phyloP scores from a whole-genome alignment of 1,284 basidiomycete genomes.

The Sanghuangporus sanghuang region DNA sequence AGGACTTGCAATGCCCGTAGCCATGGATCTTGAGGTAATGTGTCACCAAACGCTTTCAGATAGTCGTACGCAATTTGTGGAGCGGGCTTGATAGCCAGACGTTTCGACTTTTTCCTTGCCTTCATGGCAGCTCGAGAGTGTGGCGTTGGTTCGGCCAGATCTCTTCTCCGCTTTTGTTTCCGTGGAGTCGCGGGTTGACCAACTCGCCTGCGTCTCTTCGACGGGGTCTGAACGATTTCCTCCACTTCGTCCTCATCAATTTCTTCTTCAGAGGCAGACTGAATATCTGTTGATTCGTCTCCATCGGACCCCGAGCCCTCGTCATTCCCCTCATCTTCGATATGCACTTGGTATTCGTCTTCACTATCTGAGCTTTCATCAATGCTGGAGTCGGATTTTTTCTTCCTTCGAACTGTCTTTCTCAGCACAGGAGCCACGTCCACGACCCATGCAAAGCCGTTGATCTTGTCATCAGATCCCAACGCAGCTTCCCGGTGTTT shows the following conservation, averaged over 20 bases:
- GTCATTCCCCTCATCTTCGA: constrained; percentile 19
- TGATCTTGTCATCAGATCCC: constrained; percentile 18
- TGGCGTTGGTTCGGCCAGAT: constrained; percentile 54
- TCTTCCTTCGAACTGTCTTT: neutral
- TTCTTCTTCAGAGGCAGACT: constrained; percentile 16
- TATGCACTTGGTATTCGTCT: constrained; percentile 14
- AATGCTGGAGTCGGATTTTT: neutral
- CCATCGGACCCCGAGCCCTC: neutral
- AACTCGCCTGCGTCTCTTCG: constrained; percentile 26
- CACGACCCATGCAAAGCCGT: constrained; percentile 6
- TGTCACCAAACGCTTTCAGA: constrained; percentile 31
- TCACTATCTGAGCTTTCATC: constrained; percentile 15
- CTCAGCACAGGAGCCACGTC: neutral
- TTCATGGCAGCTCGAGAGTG: constrained; percentile 59
- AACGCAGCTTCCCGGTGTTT: constrained; percentile 38
- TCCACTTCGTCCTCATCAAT: constrained; percentile 15
- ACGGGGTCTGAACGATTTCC: constrained; percentile 20
- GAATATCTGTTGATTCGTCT: constrained; percentile 4
- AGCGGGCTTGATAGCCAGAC: constrained; percentile 31
- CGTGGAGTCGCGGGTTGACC: constrained; percentile 20
- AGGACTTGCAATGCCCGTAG: constrained; percentile 82
- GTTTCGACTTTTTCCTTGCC: constrained; percentile 32
- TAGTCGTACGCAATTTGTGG: constrained; percentile 27
- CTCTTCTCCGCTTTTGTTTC: constrained; percentile 26
- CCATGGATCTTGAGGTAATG: constrained; percentile 72